These are phyloP conservation scores for Epichloe bromicola DNA, from an alignment of 2,329 filamentous ascomycete species.

Conservation along the genomic window DNA sequence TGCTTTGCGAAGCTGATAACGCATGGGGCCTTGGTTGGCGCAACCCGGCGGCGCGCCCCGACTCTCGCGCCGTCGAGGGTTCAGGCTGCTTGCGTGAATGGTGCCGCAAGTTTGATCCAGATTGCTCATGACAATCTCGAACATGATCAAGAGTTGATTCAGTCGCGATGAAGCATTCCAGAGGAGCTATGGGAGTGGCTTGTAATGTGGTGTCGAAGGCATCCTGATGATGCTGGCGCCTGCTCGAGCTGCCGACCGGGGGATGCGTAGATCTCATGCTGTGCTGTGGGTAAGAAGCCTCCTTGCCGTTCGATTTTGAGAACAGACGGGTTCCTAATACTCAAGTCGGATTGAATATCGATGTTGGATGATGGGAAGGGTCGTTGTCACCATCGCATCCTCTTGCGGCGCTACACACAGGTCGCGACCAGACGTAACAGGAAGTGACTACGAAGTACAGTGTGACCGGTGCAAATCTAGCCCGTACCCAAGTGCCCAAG, in stretches of 20 bases:
- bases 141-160: constrained; percentile 19
- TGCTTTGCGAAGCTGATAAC: constrained; percentile 3
- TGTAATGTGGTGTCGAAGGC: not conserved
- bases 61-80: not conserved
- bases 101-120: constrained; percentile 2
- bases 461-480: no score
- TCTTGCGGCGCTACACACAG: no score
- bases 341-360: no score
- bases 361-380: no score
- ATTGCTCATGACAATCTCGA: constrained; percentile 7
- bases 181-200: constrained; percentile 10
- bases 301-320: not conserved
- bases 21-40: constrained; percentile 2
- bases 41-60: not conserved
- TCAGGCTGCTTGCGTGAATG: constrained; percentile 12
- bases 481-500: no score
- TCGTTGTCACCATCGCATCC: no score
- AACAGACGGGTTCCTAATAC: not conserved
- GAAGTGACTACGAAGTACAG: no score
- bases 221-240: constrained; percentile 1
- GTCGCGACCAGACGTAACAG: no score
- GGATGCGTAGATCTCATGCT: constrained; percentile 2
- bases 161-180: constrained; percentile 23
- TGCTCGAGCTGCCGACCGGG: not conserved
- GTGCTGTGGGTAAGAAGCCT: not conserved